Percentiles rank a stretch among this genome's conserved stretches.
phyloP scores from a whole-genome alignment of 805 yeast species.

The Brettanomyces anomalus region DNA sequence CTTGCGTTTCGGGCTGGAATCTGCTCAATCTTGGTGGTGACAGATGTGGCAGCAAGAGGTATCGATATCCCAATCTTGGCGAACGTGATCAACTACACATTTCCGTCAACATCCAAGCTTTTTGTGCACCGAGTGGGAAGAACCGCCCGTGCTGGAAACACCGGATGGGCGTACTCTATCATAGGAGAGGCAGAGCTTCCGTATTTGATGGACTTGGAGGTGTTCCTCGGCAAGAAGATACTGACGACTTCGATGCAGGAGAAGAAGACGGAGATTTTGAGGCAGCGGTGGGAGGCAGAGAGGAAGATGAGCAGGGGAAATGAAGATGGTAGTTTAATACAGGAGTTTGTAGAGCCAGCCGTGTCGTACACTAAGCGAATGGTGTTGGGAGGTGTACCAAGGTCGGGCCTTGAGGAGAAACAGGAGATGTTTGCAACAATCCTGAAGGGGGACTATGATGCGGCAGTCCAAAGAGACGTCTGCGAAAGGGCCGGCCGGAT shows the following conservation, averaged over 20 bases:
- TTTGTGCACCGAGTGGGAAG: slow-evolving; percentile 97
- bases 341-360: slow-evolving; percentile 47
- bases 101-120: slow-evolving; percentile 88
- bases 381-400: slow-evolving; percentile 77
- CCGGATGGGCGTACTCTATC: slow-evolving; percentile 95
- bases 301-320: slow-evolving; percentile 26
- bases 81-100: slow-evolving; percentile 83
- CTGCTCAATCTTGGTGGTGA: slow-evolving; percentile 83
- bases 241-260: slow-evolving; percentile 63
- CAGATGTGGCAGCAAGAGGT: slow-evolving; percentile 99
- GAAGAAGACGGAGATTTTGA: slow-evolving; percentile 44
- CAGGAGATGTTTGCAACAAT: slow-evolving; percentile 64
- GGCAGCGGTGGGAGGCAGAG: slow-evolving; percentile 36
- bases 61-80: slow-evolving; percentile 96
- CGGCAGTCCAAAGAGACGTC: slow-evolving; percentile 55
- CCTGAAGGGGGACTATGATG: slow-evolving; percentile 56
- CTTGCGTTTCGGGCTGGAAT: slow-evolving; percentile 78
- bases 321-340: slow-evolving; percentile 9
- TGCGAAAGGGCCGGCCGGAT: slow-evolving; percentile 82
- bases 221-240: slow-evolving; percentile 80
- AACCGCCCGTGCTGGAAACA: slow-evolving; percentile 98
- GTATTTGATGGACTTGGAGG: slow-evolving; percentile 79
- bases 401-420: slow-evolving; percentile 57
- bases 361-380: slow-evolving; percentile 66
- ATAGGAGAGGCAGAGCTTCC: slow-evolving; percentile 82